phyloP scores from a whole-genome alignment of 345 rosid genomes.

The Citropsis articulata region DNA sequence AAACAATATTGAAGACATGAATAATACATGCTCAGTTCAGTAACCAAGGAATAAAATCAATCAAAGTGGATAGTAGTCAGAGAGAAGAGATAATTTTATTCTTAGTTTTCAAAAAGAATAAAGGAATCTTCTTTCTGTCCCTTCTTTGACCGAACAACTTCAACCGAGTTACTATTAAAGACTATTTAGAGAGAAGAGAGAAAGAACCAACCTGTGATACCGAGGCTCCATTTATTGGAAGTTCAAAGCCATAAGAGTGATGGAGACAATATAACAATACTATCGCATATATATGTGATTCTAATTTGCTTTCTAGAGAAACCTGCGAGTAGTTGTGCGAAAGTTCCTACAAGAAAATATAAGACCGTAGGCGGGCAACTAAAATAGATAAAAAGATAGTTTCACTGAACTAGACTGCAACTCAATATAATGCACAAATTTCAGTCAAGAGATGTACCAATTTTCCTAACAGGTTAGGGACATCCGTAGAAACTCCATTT shows the following conservation, averaged over 20 bases:
- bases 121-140: neutral
- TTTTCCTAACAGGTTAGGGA: slow-evolving; percentile 29
- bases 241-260: slow-evolving; percentile 39
- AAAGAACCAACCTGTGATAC: slow-evolving; percentile 49
- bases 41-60: neutral
- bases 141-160: neutral
- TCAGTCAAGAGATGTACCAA: slow-evolving; percentile 37
- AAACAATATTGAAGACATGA: neutral
- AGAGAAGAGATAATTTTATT: neutral
- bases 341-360: slow-evolving; percentile 43
- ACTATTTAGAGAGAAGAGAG: slow-evolving; percentile 3
- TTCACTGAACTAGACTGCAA: neutral
- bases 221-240: slow-evolving; percentile 52
- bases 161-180: neutral
- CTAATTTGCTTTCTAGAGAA: slow-evolving; percentile 67
- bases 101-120: neutral
- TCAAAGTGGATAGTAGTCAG: neutral
- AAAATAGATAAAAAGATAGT: slow-evolving; percentile 4
- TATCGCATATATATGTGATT: slow-evolving; percentile 61
- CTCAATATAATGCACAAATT: neutral
- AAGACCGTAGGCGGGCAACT: slow-evolving; percentile 14
- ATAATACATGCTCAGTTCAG: neutral
- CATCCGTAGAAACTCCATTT: slow-evolving; percentile 30
- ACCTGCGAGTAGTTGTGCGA: slow-evolving; percentile 60
- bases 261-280: slow-evolving; percentile 68